Percentiles rank a stretch among this genome's conserved stretches.
Conservation (phyloP, 2,329 filamentous ascomycete genomes). For the Phyllosticta citribraziliensis region DNA sequence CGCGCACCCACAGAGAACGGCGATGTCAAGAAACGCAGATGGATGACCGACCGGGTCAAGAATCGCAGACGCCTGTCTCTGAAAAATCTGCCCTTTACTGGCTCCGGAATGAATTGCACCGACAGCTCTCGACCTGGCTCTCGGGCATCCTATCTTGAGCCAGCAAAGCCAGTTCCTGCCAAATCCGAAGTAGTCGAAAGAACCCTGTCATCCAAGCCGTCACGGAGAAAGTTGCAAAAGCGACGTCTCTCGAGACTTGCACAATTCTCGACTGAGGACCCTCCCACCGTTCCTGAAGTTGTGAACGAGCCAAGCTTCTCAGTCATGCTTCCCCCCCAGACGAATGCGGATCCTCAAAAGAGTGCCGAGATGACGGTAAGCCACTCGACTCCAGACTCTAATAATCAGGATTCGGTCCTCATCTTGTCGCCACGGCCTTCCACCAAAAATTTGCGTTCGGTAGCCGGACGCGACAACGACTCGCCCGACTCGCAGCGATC, state of each 20-base stretch:
- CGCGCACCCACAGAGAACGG: not conserved
- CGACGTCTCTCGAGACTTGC: not conserved
- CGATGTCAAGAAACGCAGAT: not conserved
- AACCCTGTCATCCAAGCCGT: not conserved
- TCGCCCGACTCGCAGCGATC: not conserved
- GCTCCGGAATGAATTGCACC: not conserved
- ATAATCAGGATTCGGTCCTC: not conserved
- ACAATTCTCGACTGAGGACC: not conserved
- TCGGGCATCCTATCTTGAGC: not conserved
- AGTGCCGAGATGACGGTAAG: not conserved
- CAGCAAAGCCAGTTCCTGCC: not conserved
- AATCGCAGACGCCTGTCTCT: not conserved
- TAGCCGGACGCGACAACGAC: not conserved
- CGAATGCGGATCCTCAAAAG: not conserved
- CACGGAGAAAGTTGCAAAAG: not conserved
- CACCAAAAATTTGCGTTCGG: not conserved
- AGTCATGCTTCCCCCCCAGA: not conserved
- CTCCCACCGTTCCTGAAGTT: not conserved
- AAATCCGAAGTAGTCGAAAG: not conserved
- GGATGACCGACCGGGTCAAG: not conserved
- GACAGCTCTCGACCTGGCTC: not conserved
- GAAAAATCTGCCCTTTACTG: not conserved
- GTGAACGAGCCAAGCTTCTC: not conserved
- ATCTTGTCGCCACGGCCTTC: not conserved
- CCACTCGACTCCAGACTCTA: not conserved